A percentile compares a stretch with the other conserved stretches of the same genome.
Evolutionary conservation across 768 basidiomycete species (phyloP).

Genomic region (Flagelloscypha sp.): DNA sequence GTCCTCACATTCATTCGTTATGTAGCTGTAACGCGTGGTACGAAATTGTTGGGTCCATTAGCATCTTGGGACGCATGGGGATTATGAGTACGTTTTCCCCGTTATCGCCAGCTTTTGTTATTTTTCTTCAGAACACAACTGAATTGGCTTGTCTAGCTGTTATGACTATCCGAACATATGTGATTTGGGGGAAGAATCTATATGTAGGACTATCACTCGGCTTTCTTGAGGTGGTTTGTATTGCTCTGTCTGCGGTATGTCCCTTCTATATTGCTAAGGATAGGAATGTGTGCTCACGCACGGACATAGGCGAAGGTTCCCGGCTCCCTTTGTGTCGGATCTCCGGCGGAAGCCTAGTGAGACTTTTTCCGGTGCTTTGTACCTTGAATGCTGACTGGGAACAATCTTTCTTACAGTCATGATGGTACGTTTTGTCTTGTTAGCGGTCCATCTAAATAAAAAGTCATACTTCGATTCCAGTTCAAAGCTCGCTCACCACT

Average conservation of each 20-base stretch:
- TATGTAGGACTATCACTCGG: slow-evolving; percentile 13
- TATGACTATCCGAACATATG: slow-evolving; percentile 14
- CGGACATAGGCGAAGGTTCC: too few relatives aligned
- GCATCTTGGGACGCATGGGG: slow-evolving; percentile 21
- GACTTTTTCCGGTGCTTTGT: too few relatives aligned
- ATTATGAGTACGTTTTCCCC: slow-evolving; percentile 21
- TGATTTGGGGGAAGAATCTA: slow-evolving; percentile 14
- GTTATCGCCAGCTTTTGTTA: background rate
- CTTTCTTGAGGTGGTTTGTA: slow-evolving; percentile 14
- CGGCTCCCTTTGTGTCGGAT: too few relatives aligned
- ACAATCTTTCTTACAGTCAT: too few relatives aligned
- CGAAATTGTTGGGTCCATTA: slow-evolving; percentile 19
- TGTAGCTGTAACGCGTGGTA: slow-evolving; percentile 22
- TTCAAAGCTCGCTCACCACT: too few relatives aligned
- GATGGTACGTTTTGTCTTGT: too few relatives aligned
- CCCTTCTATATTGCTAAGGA: background rate
- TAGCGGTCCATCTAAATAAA: too few relatives aligned
- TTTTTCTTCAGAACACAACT: slow-evolving; percentile 1
- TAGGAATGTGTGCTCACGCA: too few relatives aligned
- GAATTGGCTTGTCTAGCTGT: slow-evolving; percentile 2
- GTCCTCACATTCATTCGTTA: too few relatives aligned
- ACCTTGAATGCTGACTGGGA: too few relatives aligned
- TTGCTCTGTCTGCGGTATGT: slow-evolving; percentile 18
- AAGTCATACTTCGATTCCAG: too few relatives aligned
- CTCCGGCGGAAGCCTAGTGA: too few relatives aligned